Percentiles rank a stretch among this genome's conserved stretches.
These are phyloP conservation scores for Pyricularia sp. DNA, from an alignment of 2,329 filamentous ascomycete genomes.

Conservation along the genomic window DNA sequence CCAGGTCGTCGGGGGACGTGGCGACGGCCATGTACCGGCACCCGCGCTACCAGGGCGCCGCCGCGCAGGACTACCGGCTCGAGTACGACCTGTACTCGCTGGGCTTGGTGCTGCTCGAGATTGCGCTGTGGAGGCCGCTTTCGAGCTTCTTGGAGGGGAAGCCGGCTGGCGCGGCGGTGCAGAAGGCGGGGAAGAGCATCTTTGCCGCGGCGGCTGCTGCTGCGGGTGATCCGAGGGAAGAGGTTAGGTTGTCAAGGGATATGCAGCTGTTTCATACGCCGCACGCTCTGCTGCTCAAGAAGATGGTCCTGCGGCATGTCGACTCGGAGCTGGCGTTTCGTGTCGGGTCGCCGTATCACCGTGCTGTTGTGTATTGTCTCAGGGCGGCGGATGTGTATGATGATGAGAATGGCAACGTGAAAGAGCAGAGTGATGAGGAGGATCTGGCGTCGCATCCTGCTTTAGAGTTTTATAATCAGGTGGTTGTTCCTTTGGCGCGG, in stretches of 20 bases:
- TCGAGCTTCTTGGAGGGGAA: constrained; percentile 9
- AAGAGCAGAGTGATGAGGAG: neutral
- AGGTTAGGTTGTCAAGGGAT: neutral
- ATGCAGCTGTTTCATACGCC: neutral
- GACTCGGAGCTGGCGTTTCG: constrained; percentile 1
- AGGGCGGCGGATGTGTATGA: constrained; percentile 1
- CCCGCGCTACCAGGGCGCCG: constrained; percentile 4
- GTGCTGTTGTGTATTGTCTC: constrained; percentile 1
- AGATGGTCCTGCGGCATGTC: neutral
- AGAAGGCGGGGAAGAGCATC: neutral
- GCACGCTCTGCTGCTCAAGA: neutral
- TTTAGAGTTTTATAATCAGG: constrained; percentile 3
- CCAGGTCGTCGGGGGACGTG: neutral
- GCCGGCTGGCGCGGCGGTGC: neutral
- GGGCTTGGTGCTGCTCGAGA: constrained; percentile 36
- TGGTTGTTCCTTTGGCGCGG: constrained; percentile 1
- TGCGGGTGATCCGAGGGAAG: neutral
- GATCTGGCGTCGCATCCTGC: neutral
- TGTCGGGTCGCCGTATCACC: neutral
- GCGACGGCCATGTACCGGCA: constrained; percentile 4
- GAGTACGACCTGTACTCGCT: constrained; percentile 29
- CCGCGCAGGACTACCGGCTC: constrained; percentile 1
- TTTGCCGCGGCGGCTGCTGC: neutral
- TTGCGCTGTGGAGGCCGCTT: constrained; percentile 18
- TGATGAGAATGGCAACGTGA: neutral